Conservation (phyloP, 345 rosid genomes). For the Xanthoceras sorbifolium region DNA sequence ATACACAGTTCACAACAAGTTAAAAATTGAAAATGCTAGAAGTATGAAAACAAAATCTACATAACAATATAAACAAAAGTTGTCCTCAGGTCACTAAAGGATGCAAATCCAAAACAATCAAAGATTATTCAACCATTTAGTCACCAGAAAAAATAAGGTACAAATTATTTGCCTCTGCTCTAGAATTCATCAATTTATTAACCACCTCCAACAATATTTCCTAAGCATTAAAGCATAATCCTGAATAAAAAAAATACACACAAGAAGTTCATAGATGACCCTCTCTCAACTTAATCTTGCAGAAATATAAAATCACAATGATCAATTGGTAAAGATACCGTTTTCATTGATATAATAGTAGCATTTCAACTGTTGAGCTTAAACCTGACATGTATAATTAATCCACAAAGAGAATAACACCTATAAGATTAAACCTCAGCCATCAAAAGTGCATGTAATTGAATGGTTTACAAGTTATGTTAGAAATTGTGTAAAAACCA, state of each 20-base stretch:
- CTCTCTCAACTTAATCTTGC: not conserved
- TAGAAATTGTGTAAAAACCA: not conserved
- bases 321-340: not conserved
- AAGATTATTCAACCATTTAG: not conserved
- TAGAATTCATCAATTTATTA: not conserved
- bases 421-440: not conserved
- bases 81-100: not conserved
- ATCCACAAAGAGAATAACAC: not conserved
- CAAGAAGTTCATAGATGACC: not conserved
- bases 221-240: not conserved
- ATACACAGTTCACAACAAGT: slow-evolving; percentile 1
- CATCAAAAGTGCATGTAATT: not conserved
- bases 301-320: not conserved
- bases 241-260: not conserved
- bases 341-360: not conserved
- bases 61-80: not conserved
- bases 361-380: not conserved
- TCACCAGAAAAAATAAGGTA: not conserved
- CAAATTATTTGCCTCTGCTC: not conserved
- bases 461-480: not conserved
- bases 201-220: not conserved
- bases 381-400: not conserved
- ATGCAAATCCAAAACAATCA: not conserved
- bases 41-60: not conserved
- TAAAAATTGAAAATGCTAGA: not conserved